Conservation (phyloP, 306 rosid genomes). For the Prunus persica region DNA sequence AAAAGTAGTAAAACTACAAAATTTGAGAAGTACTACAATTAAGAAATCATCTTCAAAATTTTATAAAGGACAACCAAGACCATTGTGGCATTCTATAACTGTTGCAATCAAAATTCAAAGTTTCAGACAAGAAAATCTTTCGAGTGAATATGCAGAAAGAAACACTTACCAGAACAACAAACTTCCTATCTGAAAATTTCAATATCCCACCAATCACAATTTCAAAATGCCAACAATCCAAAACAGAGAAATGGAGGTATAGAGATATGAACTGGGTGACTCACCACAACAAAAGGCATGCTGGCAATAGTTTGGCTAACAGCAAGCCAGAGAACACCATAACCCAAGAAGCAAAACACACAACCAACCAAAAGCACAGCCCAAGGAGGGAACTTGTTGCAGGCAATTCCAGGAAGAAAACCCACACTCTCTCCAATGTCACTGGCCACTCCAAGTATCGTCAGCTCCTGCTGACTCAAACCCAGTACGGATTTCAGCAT, state of each 20-base stretch:
- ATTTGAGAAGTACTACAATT: not conserved
- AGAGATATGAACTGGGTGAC: constrained; percentile 2
- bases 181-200: not conserved
- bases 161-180: not conserved
- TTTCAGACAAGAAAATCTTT: not conserved
- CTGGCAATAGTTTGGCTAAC: constrained; percentile 42
- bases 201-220: not conserved
- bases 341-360: constrained; percentile 58
- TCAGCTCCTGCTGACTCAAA: constrained; percentile 69
- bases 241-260: not conserved
- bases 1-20: not conserved
- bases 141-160: not conserved
- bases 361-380: constrained; percentile 63
- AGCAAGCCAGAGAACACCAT: constrained; percentile 73
- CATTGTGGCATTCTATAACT: not conserved
- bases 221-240: not conserved
- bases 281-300: constrained; percentile 62
- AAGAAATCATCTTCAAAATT: not conserved
- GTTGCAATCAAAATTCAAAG: not conserved
- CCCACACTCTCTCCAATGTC: constrained; percentile 70
- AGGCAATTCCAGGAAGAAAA: constrained; percentile 68
- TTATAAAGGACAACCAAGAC: not conserved
- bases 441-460: constrained; percentile 77
- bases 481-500: constrained; percentile 64
- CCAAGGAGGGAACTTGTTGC: constrained; percentile 89